Base-by-base conservation (phyloP, 2,329 filamentous ascomycete species). In the Phaeosphaeria sp. region DNA sequence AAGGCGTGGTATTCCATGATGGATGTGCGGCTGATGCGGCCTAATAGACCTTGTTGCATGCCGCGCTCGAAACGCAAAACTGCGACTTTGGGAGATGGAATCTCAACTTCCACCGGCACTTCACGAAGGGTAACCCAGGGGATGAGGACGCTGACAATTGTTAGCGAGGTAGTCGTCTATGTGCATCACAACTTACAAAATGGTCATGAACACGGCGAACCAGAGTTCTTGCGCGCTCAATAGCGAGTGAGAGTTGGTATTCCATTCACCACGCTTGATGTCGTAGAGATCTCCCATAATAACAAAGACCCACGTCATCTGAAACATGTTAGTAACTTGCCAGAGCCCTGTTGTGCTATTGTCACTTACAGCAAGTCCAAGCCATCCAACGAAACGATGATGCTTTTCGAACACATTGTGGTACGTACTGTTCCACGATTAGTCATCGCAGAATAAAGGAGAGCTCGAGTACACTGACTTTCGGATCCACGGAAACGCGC, bases 1-100 rank as follows among this genome's bases (percentile, higher is more conserved):
- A 76, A 76, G 7, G 73, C 73, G 47, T 76, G 73, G 50, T 76
- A 76, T 62, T 76, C 73, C 72, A 76, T 75, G 55, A 76, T 68
- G 1, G 73, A 75, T 3, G 72, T 76, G 46, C 73, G 73, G 30
- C 71, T 74, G 42, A 76, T 75, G 22, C 73, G 64, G 33, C 71
- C 73, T 11, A 76, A 52, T 2, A 76, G 67, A 23, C 73, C 73
- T 56, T 76, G 73, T 49, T 76, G 73, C 73, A 76, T 76, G 15
- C 73, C 73, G 22, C 73, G 72, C 41, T 72, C 50, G 56, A 76
- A 76, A 4, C 63, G 62, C n/a, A 76, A 53, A 13, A 76, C 62
- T 17, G 73, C 73, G 6, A 76, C 73, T 58, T 76, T 76, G 25
- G 73, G 68, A 13, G 72, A 75, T 6, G 73, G 73, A 18, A 76